Evolutionary conservation across 345 rosid species (phyloP), one percentile per base, ranked within the genome.

Genomic region (Syzygium aromaticum): DNA sequence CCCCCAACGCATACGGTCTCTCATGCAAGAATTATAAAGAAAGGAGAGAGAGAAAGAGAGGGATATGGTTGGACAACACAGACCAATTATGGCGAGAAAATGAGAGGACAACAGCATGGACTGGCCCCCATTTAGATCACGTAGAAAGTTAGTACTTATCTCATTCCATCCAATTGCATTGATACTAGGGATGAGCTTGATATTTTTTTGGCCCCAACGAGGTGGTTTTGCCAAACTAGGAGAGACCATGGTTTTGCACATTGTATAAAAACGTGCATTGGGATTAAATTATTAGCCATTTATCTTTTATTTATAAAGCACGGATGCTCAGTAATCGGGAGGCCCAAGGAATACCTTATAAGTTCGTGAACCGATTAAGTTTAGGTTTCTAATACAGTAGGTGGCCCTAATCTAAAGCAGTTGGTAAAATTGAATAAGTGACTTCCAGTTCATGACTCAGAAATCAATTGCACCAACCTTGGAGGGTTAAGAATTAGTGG

Each of bases 171-270:
- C 80, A 73, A 73, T 73, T 73, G 80, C 80, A 73, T 73, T 73
- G 80, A 73, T 73, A 38, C 25, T 5, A 33, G 49, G 80, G 80
- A 73, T 40, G 49, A 38, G 14, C 14, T 33, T 33, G 77, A 30
- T 30, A 64, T 30, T 73, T 73, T 22, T 64, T 73, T 73, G 11
- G 80, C 14, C 80, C 25, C 49, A 33, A 38, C 49, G 49, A 25
- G 77, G 54, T 53, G 51, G 73, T 80, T 84, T 49, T 27, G 40
- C 25, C 87, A 89, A 88, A 90, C 88, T 40, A 67, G 54, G 89
- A 57, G 82, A 78, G 85, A 51, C 86, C 91, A 77, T 86, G 90
- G 90, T 88, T 91, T 91, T 89, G 87, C 84, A 51, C 86, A 17
- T 28, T 25, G n/a, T 43, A 59, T 61, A 64, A 38, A 56, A 54